Base-by-base conservation (phyloP, 2,329 filamentous ascomycete species). In the Botrytis cinerea region DNA sequence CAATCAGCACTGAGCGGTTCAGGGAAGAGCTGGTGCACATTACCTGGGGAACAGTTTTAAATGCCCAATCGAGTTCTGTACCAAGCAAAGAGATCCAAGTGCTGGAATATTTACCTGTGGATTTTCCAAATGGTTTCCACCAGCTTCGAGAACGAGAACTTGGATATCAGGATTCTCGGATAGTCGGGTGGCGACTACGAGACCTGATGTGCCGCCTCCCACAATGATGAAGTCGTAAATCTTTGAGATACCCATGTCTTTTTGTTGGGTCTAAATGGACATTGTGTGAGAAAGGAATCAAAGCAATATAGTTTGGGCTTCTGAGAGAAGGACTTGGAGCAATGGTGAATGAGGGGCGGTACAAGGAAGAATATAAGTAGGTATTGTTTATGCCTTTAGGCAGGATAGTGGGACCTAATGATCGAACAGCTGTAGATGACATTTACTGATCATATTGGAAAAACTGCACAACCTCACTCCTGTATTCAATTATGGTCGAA, bases 101-200 rank as follows among this genome's bases (percentile, higher is more conserved):
- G 32, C 60, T 25, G 82, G 82, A 0, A 80, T 82, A 25, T 79
- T 75, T n/a, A 84, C 77, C n/a, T 81, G 69, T 6, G 82, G 82
- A 67, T 84, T 81, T 43, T 74, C 72, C 28, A 77, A 78, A 38
- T 79, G 79, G 69, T 83, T 80, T 28, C 75, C 77, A 18, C 83
- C 83, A 38, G 83, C 83, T 73, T 85, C 83, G n/a, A 84, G 75
- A 9, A 84, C 82, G 16, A 82, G 75, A 18, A 85, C 82, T n/a
- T 78, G 75, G 74, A 83, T 79, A 73, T 84, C 82, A 38, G 78
- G 80, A 4, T 83, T 81, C 38, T 80, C 78, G 40, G 40, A 45
- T 16, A 66, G 40, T 38, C n/a, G 22, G 32, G 40, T 28, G 7
- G 84, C 84, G 14, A 85, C 76, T 2, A 82, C 80, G 10, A 66